Conservation (phyloP, 1,139 yeast species). For the Taphrina flavorubra region DNA sequence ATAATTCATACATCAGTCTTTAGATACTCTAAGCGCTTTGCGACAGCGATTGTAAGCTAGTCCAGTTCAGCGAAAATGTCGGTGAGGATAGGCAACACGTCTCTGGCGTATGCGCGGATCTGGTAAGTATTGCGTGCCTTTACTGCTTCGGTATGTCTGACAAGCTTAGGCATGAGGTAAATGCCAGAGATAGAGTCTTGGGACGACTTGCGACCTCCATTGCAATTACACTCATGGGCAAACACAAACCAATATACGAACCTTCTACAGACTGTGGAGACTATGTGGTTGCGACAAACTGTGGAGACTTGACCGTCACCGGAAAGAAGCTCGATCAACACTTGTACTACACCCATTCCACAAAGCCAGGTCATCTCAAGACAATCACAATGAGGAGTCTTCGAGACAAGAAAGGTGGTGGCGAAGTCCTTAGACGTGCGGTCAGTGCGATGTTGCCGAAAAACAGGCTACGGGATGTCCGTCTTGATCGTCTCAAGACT, state of each 20-base stretch:
- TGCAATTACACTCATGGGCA: slow-evolving; percentile 88
- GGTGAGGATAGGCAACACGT: slow-evolving; percentile 37
- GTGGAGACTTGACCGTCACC: slow-evolving; percentile 75
- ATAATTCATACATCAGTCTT: not conserved
- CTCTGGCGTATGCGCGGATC: slow-evolving; percentile 32
- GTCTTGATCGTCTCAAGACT: slow-evolving; percentile 82
- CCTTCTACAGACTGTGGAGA: slow-evolving; percentile 86
- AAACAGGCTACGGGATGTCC: slow-evolving; percentile 75
- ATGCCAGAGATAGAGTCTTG: slow-evolving; percentile 80
- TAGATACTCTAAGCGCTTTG: not conserved
- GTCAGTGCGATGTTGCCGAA: slow-evolving; percentile 97
- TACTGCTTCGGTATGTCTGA: not conserved
- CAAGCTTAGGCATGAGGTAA: slow-evolving; percentile 83
- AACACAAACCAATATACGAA: slow-evolving; percentile 90
- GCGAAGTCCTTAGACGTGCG: slow-evolving; percentile 80
- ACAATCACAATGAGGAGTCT: slow-evolving; percentile 81
- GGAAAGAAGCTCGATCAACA: slow-evolving; percentile 85
- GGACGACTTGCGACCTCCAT: slow-evolving; percentile 92
- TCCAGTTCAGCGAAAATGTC: slow-evolving; percentile 16
- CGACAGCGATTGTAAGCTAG: not conserved
- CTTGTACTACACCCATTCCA: slow-evolving; percentile 88
- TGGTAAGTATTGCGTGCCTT: slow-evolving; percentile 11
- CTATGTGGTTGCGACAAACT: slow-evolving; percentile 94
- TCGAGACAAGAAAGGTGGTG: slow-evolving; percentile 79
- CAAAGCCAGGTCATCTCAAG: slow-evolving; percentile 87